Base-by-base conservation (phyloP, 1,284 basidiomycete species). In the Peniophora sp. region DNA sequence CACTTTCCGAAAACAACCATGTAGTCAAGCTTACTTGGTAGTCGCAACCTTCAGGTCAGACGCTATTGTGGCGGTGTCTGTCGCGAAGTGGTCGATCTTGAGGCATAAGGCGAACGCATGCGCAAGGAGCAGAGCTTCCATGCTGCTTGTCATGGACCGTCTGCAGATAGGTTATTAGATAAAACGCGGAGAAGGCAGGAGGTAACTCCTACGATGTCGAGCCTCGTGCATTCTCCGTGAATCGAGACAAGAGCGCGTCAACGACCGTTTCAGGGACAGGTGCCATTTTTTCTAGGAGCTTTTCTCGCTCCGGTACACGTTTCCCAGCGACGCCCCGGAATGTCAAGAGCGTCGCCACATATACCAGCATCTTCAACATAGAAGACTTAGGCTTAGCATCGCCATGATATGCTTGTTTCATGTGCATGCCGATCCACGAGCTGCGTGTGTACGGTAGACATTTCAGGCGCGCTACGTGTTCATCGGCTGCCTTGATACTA, bases 31-130 rank as follows among this genome's bases (percentile, higher is more conserved):
- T 58, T 58, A 90, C 88, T 51, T 46, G 15, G 24, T 69, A 85
- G 58, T 59, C 92, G 91, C 79, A 81, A 90, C 76, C 57, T 74
- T 78, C 14, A 96, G 68, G 64, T 96, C 92, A 14, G 75, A 69
- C 0, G 91, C 86, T 36, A 95, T 69, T 39, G 76, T 62, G 2
- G 74, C 70, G 1, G 83, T 73, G 55, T 95, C 85, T 1, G 83
- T 79, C 0, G 80, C 79, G 60, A 79, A 95, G 52, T 82, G 78
- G 57, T 96, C 92, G 9, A 91, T 64, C 39, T 78, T 81, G 23
- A 96, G 76, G 61, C 85, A 90, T 0, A 94, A 69, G 0, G 88
- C 83, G 56, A 93, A 85, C 62, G 92, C 78, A 61, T 92, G 80
- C 1, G 87, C 80, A 45, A 92, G 66, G 1, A 96, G 71, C 58